Percentiles rank a stretch among this genome's conserved stretches.
Conservation (phyloP, 2,329 filamentous ascomycete genomes). For the Dendrostoma leiphaemia region DNA sequence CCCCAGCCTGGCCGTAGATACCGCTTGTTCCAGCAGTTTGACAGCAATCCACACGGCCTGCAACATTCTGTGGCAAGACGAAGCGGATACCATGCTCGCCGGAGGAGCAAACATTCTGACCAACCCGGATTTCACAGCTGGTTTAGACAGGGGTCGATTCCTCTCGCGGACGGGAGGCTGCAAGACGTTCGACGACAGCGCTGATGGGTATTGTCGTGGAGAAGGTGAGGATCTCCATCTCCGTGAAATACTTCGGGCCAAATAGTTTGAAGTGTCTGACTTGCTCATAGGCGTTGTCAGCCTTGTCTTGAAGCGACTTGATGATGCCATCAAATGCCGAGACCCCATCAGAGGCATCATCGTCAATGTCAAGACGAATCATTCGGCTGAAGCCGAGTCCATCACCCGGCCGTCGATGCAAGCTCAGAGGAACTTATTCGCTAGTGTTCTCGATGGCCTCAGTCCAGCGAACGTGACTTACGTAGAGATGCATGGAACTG, state of each 20-base stretch:
- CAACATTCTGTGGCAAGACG: constrained; percentile 59
- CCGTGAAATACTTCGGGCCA: too few relatives aligned
- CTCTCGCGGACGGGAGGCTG: constrained; percentile 47
- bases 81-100: constrained; percentile 62
- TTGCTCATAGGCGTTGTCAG: neutral
- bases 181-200: constrained; percentile 42
- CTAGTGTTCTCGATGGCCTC: neutral
- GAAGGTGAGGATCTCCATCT: neutral
- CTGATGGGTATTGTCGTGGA: constrained; percentile 44
- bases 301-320: neutral
- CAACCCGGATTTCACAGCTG: constrained; percentile 62
- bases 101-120: constrained; percentile 64
- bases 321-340: neutral
- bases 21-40: constrained; percentile 38
- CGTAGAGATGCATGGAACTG: constrained; percentile 11
- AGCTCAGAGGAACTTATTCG: neutral
- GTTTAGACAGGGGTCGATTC: constrained; percentile 61
- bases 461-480: neutral
- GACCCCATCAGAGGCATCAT: constrained; percentile 2
- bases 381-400: constrained; percentile 4
- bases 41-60: constrained; percentile 40
- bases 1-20: constrained; percentile 37
- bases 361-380: neutral
- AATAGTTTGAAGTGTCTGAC: too few relatives aligned
- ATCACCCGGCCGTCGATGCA: neutral